phyloP scores from a whole-genome alignment of 345 rosid species.

The Bruguiera parviflora region DNA sequence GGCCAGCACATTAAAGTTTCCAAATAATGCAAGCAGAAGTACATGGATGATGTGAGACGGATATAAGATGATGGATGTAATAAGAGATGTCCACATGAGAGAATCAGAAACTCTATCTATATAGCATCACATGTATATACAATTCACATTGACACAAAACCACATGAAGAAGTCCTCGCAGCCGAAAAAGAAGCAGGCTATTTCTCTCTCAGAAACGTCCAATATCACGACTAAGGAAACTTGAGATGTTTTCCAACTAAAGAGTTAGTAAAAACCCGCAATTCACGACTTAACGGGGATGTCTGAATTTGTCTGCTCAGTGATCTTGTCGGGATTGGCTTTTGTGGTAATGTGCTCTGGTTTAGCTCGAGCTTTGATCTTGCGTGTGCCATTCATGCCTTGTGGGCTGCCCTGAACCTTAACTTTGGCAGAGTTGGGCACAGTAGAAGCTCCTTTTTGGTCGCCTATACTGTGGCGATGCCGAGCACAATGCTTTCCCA shows the following conservation, averaged over 20 bases:
- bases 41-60: constrained; percentile 3
- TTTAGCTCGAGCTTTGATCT: constrained; percentile 41
- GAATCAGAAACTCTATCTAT: constrained; percentile 28
- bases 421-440: constrained; percentile 23
- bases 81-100: constrained; percentile 26
- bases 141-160: constrained; percentile 32
- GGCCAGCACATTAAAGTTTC: not conserved
- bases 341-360: constrained; percentile 35
- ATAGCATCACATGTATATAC: constrained; percentile 33
- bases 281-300: constrained; percentile 43
- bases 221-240: constrained; percentile 16
- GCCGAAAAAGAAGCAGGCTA: constrained; percentile 27
- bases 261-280: constrained; percentile 27
- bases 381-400: constrained; percentile 40
- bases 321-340: constrained; percentile 37
- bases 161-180: constrained; percentile 24
- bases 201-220: constrained; percentile 27
- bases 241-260: constrained; percentile 21
- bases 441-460: constrained; percentile 36
- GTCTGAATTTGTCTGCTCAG: constrained; percentile 26
- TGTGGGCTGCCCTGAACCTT: constrained; percentile 29
- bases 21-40: not conserved
- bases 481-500: constrained; percentile 51
- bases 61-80: not conserved
- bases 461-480: constrained; percentile 65